Evolutionary conservation across 2,329 filamentous ascomycete genomes (phyloP).

Genomic region (Coleophoma cylindrospora): DNA sequence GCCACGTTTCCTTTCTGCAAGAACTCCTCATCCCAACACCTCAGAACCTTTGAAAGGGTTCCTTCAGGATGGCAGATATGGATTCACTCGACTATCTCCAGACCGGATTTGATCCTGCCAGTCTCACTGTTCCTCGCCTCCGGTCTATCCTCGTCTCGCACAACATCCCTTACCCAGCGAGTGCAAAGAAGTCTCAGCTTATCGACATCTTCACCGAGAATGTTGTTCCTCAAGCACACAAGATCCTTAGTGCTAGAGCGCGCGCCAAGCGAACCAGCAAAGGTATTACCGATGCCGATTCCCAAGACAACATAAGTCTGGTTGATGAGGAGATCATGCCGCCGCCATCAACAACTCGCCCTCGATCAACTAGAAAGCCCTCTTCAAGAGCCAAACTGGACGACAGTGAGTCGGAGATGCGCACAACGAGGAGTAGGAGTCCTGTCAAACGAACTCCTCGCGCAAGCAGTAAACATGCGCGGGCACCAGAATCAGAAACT

Average conservation of each 20-base stretch:
- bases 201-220: constrained; percentile 78
- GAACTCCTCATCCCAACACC: too few relatives aligned
- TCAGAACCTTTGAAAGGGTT: too few relatives aligned
- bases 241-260: constrained; percentile 69
- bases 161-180: constrained; percentile 78
- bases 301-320: constrained; percentile 57
- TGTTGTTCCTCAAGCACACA: constrained; percentile 71
- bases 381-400: constrained; percentile 44
- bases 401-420: constrained; percentile 42
- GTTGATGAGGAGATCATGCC: constrained; percentile 53
- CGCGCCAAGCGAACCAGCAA: constrained; percentile 80
- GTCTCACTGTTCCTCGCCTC: constrained; percentile 80
- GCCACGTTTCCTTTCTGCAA: too few relatives aligned
- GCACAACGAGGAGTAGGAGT: constrained; percentile 38
- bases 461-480: constrained; percentile 47
- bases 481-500: constrained; percentile 45
- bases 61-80: constrained; percentile 50
- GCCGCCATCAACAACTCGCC: constrained; percentile 45
- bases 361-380: constrained; percentile 50
- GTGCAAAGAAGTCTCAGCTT: constrained; percentile 86
- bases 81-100: constrained; percentile 77
- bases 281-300: constrained; percentile 70
- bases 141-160: constrained; percentile 89
- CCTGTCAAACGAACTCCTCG: constrained; percentile 51
- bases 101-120: constrained; percentile 77